Evolutionary conservation across 2,329 filamentous ascomycete genomes (phyloP).

Genomic region (Onygenales sp.): DNA sequence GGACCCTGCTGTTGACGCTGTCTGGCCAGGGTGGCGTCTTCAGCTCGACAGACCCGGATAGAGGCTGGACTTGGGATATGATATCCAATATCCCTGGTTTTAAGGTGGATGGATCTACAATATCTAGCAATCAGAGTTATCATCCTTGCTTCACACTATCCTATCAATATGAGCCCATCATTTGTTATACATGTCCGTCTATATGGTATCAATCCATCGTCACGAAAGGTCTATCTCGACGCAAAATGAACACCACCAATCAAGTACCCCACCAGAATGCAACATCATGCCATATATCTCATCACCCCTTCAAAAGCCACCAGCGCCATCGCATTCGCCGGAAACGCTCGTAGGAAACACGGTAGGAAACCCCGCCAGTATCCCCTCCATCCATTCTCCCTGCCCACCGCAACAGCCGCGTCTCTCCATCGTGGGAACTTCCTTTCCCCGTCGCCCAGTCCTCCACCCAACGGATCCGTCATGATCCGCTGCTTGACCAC

Average conservation of each 20-base stretch:
- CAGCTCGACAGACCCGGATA: no score
- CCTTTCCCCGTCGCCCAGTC: constrained; percentile 55
- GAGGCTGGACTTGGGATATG: no score
- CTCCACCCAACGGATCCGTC: constrained; percentile 78
- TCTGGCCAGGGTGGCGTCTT: no score
- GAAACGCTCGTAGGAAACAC: constrained; percentile 88
- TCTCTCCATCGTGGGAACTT: constrained; percentile 69
- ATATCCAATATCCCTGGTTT: no score
- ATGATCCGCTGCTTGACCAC: constrained; percentile 95
- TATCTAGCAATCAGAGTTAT: no score
- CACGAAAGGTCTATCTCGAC: background rate
- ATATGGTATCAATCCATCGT: background rate
- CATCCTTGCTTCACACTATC: no score
- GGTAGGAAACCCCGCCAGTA: constrained; percentile 93
- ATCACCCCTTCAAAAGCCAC: constrained; percentile 91
- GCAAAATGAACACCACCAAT: background rate
- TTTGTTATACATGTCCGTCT: background rate
- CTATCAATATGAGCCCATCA: background rate
- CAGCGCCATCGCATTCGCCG: constrained; percentile 87
- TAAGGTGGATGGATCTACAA: no score
- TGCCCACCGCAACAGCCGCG: constrained; percentile 67
- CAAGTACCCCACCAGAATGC: no score
- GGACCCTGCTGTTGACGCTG: no score
- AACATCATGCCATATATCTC: constrained; percentile 42
- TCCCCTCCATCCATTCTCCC: constrained; percentile 64